Percentiles rank a stretch among this genome's conserved stretches.
Evolutionary conservation across 371 early-diverging fungal species (phyloP).

Genomic region (Batkoa obscura): DNA sequence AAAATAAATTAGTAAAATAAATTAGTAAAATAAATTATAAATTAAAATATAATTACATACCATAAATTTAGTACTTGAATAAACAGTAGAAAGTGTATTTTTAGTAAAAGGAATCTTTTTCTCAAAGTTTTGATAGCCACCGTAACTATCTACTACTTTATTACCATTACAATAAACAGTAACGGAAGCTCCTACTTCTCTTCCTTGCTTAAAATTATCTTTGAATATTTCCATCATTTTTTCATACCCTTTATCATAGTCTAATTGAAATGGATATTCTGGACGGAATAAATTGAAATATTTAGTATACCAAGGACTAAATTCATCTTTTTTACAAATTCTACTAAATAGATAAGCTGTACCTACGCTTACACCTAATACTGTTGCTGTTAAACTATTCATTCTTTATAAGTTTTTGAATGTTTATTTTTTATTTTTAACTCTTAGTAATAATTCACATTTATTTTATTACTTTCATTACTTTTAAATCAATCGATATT

Average conservation of each 20-base stretch:
- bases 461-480: too few relatives aligned
- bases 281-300: not conserved
- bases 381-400: too few relatives aligned
- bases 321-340: not conserved
- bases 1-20: too few relatives aligned
- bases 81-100: conserved; percentile 36
- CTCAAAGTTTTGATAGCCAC: not conserved
- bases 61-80: conserved; percentile 36
- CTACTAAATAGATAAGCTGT: not conserved
- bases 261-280: not conserved
- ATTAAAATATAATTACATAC: too few relatives aligned
- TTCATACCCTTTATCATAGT: not conserved
- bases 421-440: too few relatives aligned
- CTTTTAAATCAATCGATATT: too few relatives aligned
- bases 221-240: not conserved
- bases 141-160: not conserved
- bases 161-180: not conserved
- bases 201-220: not conserved
- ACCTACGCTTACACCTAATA: too few relatives aligned
- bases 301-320: not conserved
- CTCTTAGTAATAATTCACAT: too few relatives aligned
- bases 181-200: not conserved
- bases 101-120: conserved; percentile 18
- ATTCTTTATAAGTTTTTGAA: too few relatives aligned
- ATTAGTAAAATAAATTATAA: too few relatives aligned